phyloP scores from a whole-genome alignment of 208 protist species.

The Acanthamoeba healyi region DNA sequence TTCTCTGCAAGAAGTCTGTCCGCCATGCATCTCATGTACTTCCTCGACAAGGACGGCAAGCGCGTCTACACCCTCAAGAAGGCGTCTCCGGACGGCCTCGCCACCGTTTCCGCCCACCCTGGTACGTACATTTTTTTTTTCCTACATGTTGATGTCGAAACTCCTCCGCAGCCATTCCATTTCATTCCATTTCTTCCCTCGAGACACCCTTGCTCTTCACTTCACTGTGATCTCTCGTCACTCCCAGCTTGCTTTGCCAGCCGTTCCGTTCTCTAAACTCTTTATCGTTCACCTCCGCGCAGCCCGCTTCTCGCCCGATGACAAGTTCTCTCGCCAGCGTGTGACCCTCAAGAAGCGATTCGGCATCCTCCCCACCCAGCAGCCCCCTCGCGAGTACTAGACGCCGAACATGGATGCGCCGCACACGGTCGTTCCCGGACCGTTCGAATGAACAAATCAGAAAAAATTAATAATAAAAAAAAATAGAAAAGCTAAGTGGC shows the following conservation, averaged over 20 bases:
- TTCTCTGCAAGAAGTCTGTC: background rate
- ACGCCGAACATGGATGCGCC: too few species aligned
- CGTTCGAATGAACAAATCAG: background rate
- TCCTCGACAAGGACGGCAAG: conserved; percentile 87
- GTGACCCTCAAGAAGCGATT: conserved; percentile 93
- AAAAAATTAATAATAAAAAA: background rate
- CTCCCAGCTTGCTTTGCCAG: too few species aligned
- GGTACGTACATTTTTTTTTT: conserved; percentile 60
- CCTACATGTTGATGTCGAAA: background rate
- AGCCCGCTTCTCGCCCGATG: conserved; percentile 94
- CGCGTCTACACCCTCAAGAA: conserved; percentile 91
- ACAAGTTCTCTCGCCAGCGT: conserved; percentile 92
- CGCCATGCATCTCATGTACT: conserved; percentile 92
- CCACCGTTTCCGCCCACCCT: conserved; percentile 82
- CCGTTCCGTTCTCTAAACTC: too few species aligned
- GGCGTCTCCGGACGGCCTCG: conserved; percentile 33
- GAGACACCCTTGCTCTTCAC: too few species aligned
- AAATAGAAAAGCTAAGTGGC: background rate
- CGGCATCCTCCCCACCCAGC: conserved; percentile 91
- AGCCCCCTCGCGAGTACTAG: conserved; percentile 73
- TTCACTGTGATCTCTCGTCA: too few species aligned
- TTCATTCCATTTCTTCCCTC: too few species aligned
- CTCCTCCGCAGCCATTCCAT: too few species aligned
- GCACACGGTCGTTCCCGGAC: too few species aligned
- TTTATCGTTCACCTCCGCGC: background rate